phyloP scores from a whole-genome alignment of 176 grass and related monocot species.

The Ensete glaucum region DNA sequence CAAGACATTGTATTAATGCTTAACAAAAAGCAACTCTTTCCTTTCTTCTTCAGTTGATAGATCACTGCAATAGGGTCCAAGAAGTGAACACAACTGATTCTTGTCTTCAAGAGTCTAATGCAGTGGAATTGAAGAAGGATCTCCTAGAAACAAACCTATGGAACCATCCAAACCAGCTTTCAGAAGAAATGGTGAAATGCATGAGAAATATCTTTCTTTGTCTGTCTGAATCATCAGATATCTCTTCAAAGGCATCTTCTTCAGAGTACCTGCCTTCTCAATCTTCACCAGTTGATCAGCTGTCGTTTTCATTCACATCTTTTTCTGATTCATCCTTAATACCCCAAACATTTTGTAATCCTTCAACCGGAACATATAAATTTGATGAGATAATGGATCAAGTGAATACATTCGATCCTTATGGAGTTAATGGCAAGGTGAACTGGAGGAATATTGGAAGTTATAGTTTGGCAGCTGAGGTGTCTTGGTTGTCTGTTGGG shows the following conservation, averaged over 20 bases:
- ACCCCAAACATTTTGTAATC: slow-evolving; percentile 45
- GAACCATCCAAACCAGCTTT: slow-evolving; percentile 76
- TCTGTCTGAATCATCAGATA: slow-evolving; percentile 81
- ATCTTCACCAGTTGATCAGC: slow-evolving; percentile 51
- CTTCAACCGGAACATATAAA: slow-evolving; percentile 44
- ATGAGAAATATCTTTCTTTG: slow-evolving; percentile 97
- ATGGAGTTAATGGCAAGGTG: slow-evolving; percentile 73
- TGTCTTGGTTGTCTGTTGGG: slow-evolving; percentile 97
- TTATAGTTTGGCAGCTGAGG: slow-evolving; percentile 55
- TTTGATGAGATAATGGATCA: slow-evolving; percentile 31
- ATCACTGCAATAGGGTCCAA: slow-evolving; percentile 21
- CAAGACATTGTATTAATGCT: neutral
- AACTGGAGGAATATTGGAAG: slow-evolving; percentile 65
- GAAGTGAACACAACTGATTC: slow-evolving; percentile 25
- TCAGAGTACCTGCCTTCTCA: slow-evolving; percentile 33
- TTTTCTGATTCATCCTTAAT: slow-evolving; percentile 66
- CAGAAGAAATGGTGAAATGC: slow-evolving; percentile 96
- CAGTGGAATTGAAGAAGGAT: slow-evolving; percentile 39
- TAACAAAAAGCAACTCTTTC: slow-evolving; percentile 8
- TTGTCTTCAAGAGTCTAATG: slow-evolving; percentile 29
- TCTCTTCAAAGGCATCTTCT: slow-evolving; percentile 40
- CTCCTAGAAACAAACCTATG: slow-evolving; percentile 56
- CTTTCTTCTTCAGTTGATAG: slow-evolving; percentile 41
- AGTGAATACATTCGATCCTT: slow-evolving; percentile 52
- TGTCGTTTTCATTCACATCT: slow-evolving; percentile 48